These are phyloP conservation scores for Hypoxylon intermedium DNA, from an alignment of 495 filamentous ascomycete species.

Conservation along the genomic window DNA sequence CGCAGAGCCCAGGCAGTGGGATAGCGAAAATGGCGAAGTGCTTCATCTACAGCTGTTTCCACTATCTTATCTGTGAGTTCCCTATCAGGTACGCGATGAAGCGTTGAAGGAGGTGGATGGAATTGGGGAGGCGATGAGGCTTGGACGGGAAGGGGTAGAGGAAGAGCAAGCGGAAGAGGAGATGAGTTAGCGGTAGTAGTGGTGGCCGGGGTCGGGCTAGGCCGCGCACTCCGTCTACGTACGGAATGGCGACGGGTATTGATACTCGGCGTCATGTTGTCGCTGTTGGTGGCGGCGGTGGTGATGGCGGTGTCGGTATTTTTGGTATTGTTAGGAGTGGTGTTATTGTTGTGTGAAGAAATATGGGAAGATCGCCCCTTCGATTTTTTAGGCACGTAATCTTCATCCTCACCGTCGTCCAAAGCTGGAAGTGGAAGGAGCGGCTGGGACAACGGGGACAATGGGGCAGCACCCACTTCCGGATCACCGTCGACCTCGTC, in stretches of 20 bases:
- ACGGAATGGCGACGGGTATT: conserved; percentile 36
- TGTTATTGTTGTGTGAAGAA: neutral
- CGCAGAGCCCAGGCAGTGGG: conserved; percentile 64
- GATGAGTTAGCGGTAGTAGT: conserved; percentile 14
- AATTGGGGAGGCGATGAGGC: conserved; percentile 21
- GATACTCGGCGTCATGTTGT: conserved; percentile 1
- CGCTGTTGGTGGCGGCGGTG: neutral
- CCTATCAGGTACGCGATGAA: conserved; percentile 39
- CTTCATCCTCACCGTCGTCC: conserved; percentile 37
- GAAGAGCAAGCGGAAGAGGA: too few species aligned
- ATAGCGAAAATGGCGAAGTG: conserved; percentile 55
- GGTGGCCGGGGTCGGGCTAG: conserved; percentile 21
- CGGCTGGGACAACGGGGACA: conserved; percentile 36
- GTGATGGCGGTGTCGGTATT: neutral
- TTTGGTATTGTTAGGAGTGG: neutral
- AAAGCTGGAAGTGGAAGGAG: conserved; percentile 1
- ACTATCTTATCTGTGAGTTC: conserved; percentile 49
- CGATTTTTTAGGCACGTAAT: conserved; percentile 39
- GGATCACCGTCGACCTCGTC: conserved; percentile 2
- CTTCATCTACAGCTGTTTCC: conserved; percentile 56
- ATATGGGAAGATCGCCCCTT: conserved; percentile 26
- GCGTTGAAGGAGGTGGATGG: conserved; percentile 14
- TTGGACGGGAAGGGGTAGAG: neutral
- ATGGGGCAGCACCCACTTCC: conserved; percentile 11
- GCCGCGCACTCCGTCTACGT: conserved; percentile 31